phyloP scores from a whole-genome alignment of 768 basidiomycete species.

The Boletus insuetus region DNA sequence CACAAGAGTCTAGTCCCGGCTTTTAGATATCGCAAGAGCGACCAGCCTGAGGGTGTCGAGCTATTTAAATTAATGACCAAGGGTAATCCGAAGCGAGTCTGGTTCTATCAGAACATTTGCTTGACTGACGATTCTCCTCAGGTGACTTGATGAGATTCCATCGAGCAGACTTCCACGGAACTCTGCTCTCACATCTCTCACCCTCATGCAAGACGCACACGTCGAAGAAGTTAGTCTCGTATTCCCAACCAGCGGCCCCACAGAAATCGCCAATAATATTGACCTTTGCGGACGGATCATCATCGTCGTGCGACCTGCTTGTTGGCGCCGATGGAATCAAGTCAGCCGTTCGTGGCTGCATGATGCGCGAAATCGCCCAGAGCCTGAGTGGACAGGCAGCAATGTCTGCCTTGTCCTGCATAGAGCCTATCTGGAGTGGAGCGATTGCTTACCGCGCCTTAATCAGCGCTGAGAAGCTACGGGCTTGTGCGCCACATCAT shows the following conservation, averaged over 20 bases:
- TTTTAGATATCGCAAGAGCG: constrained; percentile 60
- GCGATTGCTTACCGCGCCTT: constrained; percentile 56
- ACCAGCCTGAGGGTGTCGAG: constrained; percentile 51
- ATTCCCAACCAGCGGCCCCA: constrained; percentile 43
- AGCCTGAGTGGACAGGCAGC: constrained; percentile 40
- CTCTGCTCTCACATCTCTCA: constrained; percentile 50
- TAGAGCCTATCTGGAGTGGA: constrained; percentile 60
- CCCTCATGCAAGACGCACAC: constrained; percentile 46
- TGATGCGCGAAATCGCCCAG: constrained; percentile 34
- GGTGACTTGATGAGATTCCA: constrained; percentile 56
- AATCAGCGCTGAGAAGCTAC: constrained; percentile 51
- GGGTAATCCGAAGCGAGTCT: constrained; percentile 35
- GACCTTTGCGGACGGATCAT: constrained; percentile 60
- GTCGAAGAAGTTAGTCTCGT: constrained; percentile 59
- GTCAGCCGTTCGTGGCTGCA: constrained; percentile 42
- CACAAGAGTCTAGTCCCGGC: constrained; percentile 40
- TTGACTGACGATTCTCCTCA: constrained; percentile 22
- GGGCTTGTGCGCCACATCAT: constrained; percentile 44
- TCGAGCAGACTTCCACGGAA: constrained; percentile 64
- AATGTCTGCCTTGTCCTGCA: constrained; percentile 39
- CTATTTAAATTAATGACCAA: constrained; percentile 55
- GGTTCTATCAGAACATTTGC: neutral
- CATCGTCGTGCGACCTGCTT: constrained; percentile 59
- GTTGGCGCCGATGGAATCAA: constrained; percentile 70
- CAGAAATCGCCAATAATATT: constrained; percentile 38